phyloP scores from a whole-genome alignment of 306 rosid species.

The Pueraria montana region DNA sequence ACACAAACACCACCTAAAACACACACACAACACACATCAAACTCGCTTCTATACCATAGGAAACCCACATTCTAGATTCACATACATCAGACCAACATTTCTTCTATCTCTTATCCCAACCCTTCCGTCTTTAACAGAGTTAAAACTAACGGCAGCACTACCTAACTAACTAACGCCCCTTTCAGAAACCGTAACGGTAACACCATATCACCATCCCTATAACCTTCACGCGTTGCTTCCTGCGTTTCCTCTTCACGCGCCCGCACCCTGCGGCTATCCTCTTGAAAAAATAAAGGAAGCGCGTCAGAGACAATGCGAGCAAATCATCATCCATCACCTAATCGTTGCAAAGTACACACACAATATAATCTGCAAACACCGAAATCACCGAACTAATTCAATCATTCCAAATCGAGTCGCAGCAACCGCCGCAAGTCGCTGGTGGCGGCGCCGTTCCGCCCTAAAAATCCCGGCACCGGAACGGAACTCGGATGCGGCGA shows the following conservation, averaged over 20 bases:
- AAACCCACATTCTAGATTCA: constrained; percentile 27
- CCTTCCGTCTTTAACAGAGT: constrained; percentile 32
- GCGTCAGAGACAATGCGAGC: constrained; percentile 54
- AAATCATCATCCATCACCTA: constrained; percentile 34
- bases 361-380: constrained; percentile 12
- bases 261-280: constrained; percentile 62
- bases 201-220: constrained; percentile 16
- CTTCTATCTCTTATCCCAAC: background rate
- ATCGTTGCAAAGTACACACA: background rate
- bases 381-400: background rate
- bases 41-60: constrained; percentile 36
- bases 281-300: constrained; percentile 88
- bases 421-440: constrained; percentile 66
- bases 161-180: constrained; percentile 40
- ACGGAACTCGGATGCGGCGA: constrained; percentile 89
- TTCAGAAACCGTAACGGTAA: constrained; percentile 2
- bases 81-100: constrained; percentile 17
- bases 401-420: constrained; percentile 62
- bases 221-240: constrained; percentile 22
- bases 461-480: constrained; percentile 72
- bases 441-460: constrained; percentile 66
- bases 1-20: background rate
- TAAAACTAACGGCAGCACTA: constrained; percentile 24
- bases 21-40: background rate
- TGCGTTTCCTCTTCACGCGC: constrained; percentile 40